Conservation (phyloP, 345 rosid genomes). For the Boechera divaricarpa region DNA sequence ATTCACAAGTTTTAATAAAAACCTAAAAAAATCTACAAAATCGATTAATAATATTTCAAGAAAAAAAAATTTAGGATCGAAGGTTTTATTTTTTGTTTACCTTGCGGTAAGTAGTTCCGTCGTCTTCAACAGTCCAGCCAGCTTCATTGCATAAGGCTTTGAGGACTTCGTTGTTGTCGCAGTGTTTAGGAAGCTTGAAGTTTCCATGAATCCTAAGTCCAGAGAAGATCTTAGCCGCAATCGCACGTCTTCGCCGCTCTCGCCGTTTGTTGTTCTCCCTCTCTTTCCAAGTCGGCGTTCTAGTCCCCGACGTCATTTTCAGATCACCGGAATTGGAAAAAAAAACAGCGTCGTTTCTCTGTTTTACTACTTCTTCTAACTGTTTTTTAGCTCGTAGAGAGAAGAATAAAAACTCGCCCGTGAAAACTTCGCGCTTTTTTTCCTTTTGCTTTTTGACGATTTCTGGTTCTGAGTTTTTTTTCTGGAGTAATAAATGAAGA, state of each 20-base stretch:
- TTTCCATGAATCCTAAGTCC: conserved; percentile 92
- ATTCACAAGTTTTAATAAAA: background rate
- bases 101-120: conserved; percentile 97
- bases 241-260: conserved; percentile 89
- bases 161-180: conserved; percentile 96
- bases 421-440: conserved; percentile 33
- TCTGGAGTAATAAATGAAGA: conserved; percentile 39
- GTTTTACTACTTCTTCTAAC: background rate
- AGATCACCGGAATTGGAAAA: conserved; percentile 29
- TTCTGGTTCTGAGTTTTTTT: conserved; percentile 3
- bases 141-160: conserved; percentile 96
- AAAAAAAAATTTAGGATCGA: background rate
- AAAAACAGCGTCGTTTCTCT: conserved; percentile 19
- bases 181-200: conserved; percentile 95
- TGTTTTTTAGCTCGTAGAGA: background rate
- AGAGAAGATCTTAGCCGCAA: conserved; percentile 92
- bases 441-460: background rate
- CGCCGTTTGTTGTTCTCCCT: conserved; percentile 96
- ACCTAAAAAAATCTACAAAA: background rate
- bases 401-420: conserved; percentile 27
- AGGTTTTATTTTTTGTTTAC: conserved; percentile 43
- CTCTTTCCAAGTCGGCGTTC: conserved; percentile 99
- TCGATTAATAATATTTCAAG: background rate
- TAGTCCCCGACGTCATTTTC: conserved; percentile 82
- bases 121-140: conserved; percentile 96